These are phyloP conservation scores for Yamagishiella unicocca DNA, from an alignment of 139 green algal genomes.

Conservation along the genomic window DNA sequence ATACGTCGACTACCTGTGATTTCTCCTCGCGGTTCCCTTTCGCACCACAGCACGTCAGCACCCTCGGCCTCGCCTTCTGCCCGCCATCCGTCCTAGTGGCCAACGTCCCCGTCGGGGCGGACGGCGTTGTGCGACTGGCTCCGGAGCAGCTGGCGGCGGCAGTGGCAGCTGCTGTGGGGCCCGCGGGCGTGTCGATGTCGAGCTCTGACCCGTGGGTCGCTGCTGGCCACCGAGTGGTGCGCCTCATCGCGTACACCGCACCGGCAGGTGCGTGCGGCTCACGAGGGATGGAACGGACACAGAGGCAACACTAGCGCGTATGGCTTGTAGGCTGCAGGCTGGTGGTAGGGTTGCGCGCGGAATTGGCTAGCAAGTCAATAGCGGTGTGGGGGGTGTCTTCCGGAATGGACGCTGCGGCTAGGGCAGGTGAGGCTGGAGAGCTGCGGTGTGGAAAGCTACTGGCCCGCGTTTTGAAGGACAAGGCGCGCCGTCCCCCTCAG, in stretches of 20 bases:
- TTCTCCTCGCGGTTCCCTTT: background rate
- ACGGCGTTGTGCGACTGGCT: background rate
- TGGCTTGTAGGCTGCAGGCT: too few species aligned
- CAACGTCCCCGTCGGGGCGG: background rate
- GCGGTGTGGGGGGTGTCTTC: too few species aligned
- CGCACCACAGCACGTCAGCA: background rate
- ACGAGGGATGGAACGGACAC: background rate
- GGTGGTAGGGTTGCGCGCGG: too few species aligned
- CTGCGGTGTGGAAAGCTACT: too few species aligned
- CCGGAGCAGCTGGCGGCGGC: conserved; percentile 11
- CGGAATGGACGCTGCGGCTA: too few species aligned
- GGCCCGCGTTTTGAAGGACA: too few species aligned
- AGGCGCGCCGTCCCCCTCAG: too few species aligned
- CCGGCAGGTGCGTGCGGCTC: background rate
- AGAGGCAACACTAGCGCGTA: too few species aligned
- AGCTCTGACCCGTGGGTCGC: background rate
- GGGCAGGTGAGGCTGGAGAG: too few species aligned
- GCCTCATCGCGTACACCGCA: conserved; percentile 3
- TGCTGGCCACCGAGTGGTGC: conserved; percentile 13
- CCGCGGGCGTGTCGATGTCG: background rate
- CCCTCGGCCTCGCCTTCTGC: conserved; percentile 17
- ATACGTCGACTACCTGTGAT: too few species aligned
- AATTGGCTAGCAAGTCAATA: too few species aligned
- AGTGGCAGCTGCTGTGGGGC: background rate
- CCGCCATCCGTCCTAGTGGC: background rate